Evolutionary conservation across 495 filamentous ascomycete genomes (phyloP).

Genomic region (Clohesyomyces aquaticus): DNA sequence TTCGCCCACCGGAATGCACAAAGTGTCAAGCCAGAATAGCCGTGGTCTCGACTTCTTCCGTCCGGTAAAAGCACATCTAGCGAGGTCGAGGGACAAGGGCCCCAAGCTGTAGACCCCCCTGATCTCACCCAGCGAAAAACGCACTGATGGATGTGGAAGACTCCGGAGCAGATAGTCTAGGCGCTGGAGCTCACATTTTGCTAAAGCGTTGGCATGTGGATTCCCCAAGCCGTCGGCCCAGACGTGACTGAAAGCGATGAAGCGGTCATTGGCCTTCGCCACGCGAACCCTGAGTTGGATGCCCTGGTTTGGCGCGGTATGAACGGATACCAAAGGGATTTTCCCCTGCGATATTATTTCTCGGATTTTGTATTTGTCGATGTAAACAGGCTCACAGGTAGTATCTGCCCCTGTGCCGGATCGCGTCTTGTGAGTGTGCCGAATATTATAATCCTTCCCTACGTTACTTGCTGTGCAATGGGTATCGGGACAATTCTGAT

Average conservation of each 20-base stretch:
- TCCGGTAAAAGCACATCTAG: not conserved
- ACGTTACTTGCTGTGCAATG: not conserved
- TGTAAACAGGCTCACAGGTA: not conserved
- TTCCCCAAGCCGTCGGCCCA: conserved; percentile 27
- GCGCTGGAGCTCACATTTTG: conserved; percentile 15
- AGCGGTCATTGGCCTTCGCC: not conserved
- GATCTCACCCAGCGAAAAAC: not conserved
- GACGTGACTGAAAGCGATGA: conserved; percentile 29
- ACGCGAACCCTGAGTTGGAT: not conserved
- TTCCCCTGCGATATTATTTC: not conserved
- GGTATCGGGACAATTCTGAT: not conserved
- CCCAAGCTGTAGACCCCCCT: conserved; percentile 4
- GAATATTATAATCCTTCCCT: not conserved
- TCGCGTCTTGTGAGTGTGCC: not conserved
- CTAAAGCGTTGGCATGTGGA: conserved; percentile 14
- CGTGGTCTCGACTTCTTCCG: not conserved
- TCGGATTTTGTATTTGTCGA: not conserved
- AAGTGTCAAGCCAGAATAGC: conserved; percentile 37
- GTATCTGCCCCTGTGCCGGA: too few species aligned
- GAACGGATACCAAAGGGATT: not conserved
- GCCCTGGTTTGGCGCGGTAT: not conserved
- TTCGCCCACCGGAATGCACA: conserved; percentile 24
- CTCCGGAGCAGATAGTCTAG: not conserved
- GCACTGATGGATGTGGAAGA: too few species aligned
- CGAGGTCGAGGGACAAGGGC: conserved; percentile 3